Evolutionary conservation across 441 rosid species (phyloP), one percentile per base, ranked within the genome.

Genomic region (Pelargonium australe): DNA sequence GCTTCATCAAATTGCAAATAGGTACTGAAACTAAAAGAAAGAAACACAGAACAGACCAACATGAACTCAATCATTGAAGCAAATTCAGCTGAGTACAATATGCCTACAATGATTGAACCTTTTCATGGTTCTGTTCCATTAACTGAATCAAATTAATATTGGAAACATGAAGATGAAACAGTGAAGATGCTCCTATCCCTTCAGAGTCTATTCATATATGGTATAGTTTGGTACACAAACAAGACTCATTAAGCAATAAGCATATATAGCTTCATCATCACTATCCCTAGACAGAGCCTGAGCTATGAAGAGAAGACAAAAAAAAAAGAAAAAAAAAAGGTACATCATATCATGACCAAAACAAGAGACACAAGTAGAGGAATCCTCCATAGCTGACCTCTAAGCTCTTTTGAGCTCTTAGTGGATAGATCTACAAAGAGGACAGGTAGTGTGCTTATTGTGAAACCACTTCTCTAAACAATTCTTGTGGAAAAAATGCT

Each of bases 391-490:
- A 34, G 7, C 40, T 34, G 1, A 34, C 40, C 40, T 34, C 40
- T 4, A 34, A 34, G 40, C 5, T 34, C 40, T 34, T 34, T 34
- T 34, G 40, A 34, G 10, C 3, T 14, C 9, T 77, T 90, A 0
- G 84, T 89, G 94, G 87, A 80, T 67, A 31, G 95, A 94, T 61
- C 95, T 82, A 82, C 96, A 91, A 7, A 91, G 84, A 71, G 99
- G 99, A 65, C 97, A 94, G 6, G 90, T 83, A 28, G 53, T 75
- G 34, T 82, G 89, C 19, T 78, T 73, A 76, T 80, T 86, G 47
- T 78, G 75, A 76, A 94, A 80, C 97, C 97, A 94, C 68, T 84
- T 91, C 70, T 88, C 85, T 57, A 94, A 63, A 63, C 97, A 94
- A 66, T 76, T 70, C 75, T 74, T 81, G 82, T 91, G 96, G 76